Evolutionary conservation across 176 grass and related monocot species (phyloP), one percentile per base, ranked within the genome.

Genomic region (Paspalum notatum): DNA sequence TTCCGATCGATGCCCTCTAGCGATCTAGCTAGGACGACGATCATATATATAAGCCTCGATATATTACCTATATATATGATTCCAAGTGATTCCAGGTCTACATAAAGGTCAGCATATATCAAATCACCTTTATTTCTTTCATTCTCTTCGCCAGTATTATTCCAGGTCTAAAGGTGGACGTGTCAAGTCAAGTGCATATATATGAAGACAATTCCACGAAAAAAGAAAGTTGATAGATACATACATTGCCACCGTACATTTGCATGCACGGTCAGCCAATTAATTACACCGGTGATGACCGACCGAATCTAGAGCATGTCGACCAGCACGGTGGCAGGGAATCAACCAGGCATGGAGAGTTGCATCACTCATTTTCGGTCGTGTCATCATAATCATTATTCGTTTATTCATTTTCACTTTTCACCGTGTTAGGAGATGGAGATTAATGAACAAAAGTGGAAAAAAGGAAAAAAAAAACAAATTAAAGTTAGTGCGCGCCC

Each of bases 401-500:
- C n/a, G n/a, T 32, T 32, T 32, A 32, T 32, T 32, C 32, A 13
- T 69, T 15, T 15, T 69, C 66, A 47, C 42, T 69, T 47, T 25
- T 69, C 66, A 69, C 66, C 66, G 66, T 11, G 12, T 32, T 32
- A 32, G 32, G 32, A 32, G 32, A 2, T 32, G 32, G 2, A 1
- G 32, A 32, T 1, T 25, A 25, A 2, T 68, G 22, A 3, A 7
- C 42, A 68, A 24, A 46, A 15, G 66, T 11, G 13, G 2, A 18
- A 9, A 65, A 11, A 20, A 38, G 8, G 2, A 10, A n/a, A 43
- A 42, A 2, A 21, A 67, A n/a, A 57, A 24, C 4, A 59, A 25
- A 60, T 24, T 25, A 60, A 22, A 47, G 42, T 8, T 69, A 25
- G 66, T 47, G 66, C 41, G 66, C 66, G n/a, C 66, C 66, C 66